Evolutionary conservation across 73 alveolate genomes (phyloP).

Genomic region (Stentor coeruleus): DNA sequence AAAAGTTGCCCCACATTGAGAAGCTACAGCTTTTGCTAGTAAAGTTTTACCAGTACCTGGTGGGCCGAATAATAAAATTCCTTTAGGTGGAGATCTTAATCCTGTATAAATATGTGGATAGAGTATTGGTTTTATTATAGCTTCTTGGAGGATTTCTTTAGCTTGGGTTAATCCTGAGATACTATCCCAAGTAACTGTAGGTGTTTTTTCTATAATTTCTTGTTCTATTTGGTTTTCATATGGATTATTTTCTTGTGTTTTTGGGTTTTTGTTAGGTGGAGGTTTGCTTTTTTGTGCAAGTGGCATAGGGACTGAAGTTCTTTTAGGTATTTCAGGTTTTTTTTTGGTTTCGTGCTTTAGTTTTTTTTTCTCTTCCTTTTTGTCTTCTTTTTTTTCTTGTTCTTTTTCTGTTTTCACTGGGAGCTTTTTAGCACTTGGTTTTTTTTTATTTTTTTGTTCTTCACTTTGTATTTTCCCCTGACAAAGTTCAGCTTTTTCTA

Average conservation of each 20-base stretch:
- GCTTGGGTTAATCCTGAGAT: constrained; percentile 87
- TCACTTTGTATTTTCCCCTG: no score
- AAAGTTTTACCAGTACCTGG: constrained; percentile 97
- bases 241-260: no score
- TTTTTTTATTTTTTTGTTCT: no score
- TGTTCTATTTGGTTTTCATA: neutral
- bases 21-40: constrained; percentile 94
- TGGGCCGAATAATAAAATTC: constrained; percentile 91
- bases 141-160: constrained; percentile 81
- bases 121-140: constrained; percentile 76
- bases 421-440: no score
- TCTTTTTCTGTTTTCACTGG: no score
- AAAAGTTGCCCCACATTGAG: constrained; percentile 86
- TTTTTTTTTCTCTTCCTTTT: no score
- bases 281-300: no score
- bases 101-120: constrained; percentile 93
- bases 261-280: no score
- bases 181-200: constrained; percentile 80
- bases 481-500: neutral
- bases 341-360: no score
- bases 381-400: no score
- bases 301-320: no score
- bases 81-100: constrained; percentile 93
- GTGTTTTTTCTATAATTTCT: constrained; percentile 34
- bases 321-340: no score